These are phyloP conservation scores for Stentor roeselii DNA, from an alignment of 73 alveolate genomes.

Conservation along the genomic window DNA sequence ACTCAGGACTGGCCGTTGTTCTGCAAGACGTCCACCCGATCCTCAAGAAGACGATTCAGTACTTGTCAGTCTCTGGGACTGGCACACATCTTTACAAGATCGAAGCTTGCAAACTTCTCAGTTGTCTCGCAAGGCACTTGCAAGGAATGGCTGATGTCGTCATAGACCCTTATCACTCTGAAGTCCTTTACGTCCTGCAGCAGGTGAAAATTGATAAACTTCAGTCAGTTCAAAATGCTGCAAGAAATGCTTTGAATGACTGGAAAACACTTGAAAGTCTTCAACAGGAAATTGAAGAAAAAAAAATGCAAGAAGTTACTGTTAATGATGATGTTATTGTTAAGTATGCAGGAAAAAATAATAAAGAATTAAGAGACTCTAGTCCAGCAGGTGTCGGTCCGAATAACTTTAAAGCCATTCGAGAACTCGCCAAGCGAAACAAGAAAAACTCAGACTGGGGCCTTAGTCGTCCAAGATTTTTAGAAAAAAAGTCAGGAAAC, in stretches of 20 bases:
- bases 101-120: conserved; percentile 24
- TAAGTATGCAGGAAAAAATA: not conserved
- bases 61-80: not conserved
- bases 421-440: conserved; percentile 13
- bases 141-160: conserved; percentile 17
- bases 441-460: conserved; percentile 17
- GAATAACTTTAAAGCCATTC: conserved; percentile 17
- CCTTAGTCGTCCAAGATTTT: not conserved
- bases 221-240: conserved; percentile 15
- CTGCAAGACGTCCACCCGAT: not conserved
- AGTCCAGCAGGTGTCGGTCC: conserved; percentile 21
- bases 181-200: not conserved
- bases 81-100: conserved; percentile 5
- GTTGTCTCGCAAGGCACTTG: not conserved
- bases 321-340: not conserved
- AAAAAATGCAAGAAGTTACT: not conserved
- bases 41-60: conserved; percentile 13
- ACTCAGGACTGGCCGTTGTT: not conserved
- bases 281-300: conserved; percentile 13
- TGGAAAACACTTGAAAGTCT: not conserved
- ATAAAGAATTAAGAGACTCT: too few relatives aligned
- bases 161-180: not conserved
- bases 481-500: conserved; percentile 2
- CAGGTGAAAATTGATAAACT: conserved; percentile 21
- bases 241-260: conserved; percentile 14